A percentile compares a stretch with the other conserved stretches of the same genome.
Conservation (phyloP, 805 yeast species). For the Pichia thaimueangensis region DNA sequence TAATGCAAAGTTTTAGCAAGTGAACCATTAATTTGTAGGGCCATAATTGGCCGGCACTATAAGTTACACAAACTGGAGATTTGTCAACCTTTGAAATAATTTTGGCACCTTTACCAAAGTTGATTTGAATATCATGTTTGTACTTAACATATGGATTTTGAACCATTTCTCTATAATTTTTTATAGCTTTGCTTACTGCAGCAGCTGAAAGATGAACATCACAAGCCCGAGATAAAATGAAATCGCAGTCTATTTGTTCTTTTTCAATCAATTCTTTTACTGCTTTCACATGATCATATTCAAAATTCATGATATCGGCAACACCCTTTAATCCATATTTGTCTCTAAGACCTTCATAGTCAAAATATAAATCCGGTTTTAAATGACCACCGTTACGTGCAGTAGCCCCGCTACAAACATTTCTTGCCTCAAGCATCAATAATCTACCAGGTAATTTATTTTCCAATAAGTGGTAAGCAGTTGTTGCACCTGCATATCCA, state of each 20-base stretch:
- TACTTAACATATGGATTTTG: constrained; percentile 9
- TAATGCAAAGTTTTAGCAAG: constrained; percentile 28
- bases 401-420: constrained; percentile 36
- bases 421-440: constrained; percentile 37
- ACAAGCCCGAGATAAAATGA: constrained; percentile 26
- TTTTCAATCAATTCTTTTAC: constrained; percentile 30
- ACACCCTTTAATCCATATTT: constrained; percentile 27
- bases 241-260: constrained; percentile 30
- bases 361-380: constrained; percentile 30
- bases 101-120: constrained; percentile 28
- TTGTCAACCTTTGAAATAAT: constrained; percentile 25
- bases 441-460: background rate
- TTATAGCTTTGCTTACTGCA: constrained; percentile 18
- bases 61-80: constrained; percentile 29
- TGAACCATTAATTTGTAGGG: constrained; percentile 36
- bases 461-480: constrained; percentile 29
- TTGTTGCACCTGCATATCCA: constrained; percentile 39
- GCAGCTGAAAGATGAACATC: constrained; percentile 22
- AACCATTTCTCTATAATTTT: constrained; percentile 20
- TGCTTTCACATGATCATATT: constrained; percentile 29
- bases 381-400: constrained; percentile 47
- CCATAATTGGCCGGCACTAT: constrained; percentile 40
- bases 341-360: constrained; percentile 13
- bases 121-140: constrained; percentile 29
- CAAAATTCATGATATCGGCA: constrained; percentile 34